These are phyloP conservation scores for Cucurbita pepo DNA, from an alignment of 306 rosid genomes.

Conservation along the genomic window DNA sequence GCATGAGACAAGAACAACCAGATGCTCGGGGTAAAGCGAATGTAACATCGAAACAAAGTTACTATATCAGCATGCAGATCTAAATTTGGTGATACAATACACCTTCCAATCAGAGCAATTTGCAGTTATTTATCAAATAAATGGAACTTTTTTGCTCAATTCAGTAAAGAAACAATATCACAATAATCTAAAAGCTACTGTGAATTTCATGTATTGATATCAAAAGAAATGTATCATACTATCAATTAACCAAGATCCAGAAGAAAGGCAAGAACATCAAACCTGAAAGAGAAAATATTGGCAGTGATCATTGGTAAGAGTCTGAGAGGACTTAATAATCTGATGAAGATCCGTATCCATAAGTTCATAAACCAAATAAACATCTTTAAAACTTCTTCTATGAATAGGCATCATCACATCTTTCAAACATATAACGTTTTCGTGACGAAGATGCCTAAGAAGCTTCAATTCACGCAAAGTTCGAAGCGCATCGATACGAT, in stretches of 20 bases:
- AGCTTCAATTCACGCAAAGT: conserved; percentile 81
- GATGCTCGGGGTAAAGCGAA: not conserved
- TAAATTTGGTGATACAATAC: not conserved
- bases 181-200: not conserved
- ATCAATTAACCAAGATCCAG: not conserved
- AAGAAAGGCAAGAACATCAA: not conserved
- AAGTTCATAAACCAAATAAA: conserved; percentile 80
- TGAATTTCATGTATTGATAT: not conserved
- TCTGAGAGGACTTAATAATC: conserved; percentile 75
- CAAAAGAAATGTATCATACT: not conserved
- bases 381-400: conserved; percentile 64
- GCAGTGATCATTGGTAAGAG: conserved; percentile 74
- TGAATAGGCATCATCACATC: conserved; percentile 84
- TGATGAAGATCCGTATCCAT: conserved; percentile 98
- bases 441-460: conserved; percentile 73
- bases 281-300: conserved; percentile 98
- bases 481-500: conserved; percentile 69
- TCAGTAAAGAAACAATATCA: not conserved
- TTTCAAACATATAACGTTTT: conserved; percentile 70
- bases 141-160: not conserved
- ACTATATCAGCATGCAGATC: not conserved
- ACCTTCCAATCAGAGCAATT: not conserved
- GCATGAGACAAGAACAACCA: not conserved
- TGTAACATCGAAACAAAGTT: not conserved
- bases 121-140: too few relatives aligned